These are phyloP conservation scores for Drosera capensis DNA, from an alignment of 148 eudicot genomes.

Conservation along the genomic window DNA sequence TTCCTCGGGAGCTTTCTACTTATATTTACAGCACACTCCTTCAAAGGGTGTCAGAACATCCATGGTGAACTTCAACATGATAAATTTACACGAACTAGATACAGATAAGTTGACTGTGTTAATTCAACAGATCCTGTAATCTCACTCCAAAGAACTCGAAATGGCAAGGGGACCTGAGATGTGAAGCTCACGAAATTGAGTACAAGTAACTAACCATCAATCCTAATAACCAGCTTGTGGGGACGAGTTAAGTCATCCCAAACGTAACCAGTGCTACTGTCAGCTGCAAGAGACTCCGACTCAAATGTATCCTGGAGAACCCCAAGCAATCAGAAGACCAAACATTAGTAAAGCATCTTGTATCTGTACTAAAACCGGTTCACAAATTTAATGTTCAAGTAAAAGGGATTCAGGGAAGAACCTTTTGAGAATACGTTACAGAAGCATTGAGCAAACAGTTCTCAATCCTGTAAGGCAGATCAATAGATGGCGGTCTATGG, in stretches of 20 bases:
- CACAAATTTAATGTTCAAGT: not conserved
- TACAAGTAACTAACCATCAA: constrained; percentile 41
- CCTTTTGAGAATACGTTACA: constrained; percentile 83
- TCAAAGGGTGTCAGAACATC: too few species aligned
- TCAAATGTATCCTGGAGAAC: constrained; percentile 53
- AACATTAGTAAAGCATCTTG: not conserved
- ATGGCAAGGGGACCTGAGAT: too few species aligned
- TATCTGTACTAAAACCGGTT: constrained; percentile 1
- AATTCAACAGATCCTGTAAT: too few species aligned
- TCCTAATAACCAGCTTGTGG: constrained; percentile 63
- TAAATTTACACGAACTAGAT: too few species aligned
- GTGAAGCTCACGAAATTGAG: not conserved
- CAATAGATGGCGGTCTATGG: constrained; percentile 39
- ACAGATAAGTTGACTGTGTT: too few species aligned
- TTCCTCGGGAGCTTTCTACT: too few species aligned
- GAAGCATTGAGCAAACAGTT: constrained; percentile 54
- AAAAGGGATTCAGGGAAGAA: constrained; percentile 9
- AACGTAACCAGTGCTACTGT: constrained; percentile 46
- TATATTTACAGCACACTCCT: too few species aligned
- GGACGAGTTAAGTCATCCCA: constrained; percentile 91
- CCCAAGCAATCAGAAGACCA: constrained; percentile 7
- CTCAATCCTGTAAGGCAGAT: constrained; percentile 80
- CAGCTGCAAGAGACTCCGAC: constrained; percentile 61
- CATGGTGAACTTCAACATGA: too few species aligned
- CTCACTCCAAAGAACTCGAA: not conserved